phyloP scores from a whole-genome alignment of 768 basidiomycete genomes.

The Holtermannia corniformis region DNA sequence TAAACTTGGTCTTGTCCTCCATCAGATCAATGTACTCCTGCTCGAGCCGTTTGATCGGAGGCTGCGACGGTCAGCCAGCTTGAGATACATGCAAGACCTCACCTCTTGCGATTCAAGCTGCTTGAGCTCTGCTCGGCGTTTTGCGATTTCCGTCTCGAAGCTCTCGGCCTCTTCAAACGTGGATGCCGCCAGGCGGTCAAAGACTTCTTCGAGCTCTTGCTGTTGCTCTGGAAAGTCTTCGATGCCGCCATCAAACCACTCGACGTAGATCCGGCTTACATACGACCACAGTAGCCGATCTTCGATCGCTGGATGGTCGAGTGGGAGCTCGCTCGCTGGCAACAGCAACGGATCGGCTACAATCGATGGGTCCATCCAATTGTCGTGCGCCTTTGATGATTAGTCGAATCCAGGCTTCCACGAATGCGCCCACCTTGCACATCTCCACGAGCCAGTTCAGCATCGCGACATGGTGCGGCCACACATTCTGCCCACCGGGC shows the following conservation, averaged over 20 bases:
- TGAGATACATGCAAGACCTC: slow-evolving; percentile 2
- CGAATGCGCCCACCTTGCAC: slow-evolving; percentile 53
- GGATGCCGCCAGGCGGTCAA: slow-evolving; percentile 42
- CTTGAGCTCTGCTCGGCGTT: slow-evolving; percentile 17
- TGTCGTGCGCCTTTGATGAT: slow-evolving; percentile 24
- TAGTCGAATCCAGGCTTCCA: not conserved
- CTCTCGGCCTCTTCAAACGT: slow-evolving; percentile 19
- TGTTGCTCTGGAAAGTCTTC: slow-evolving; percentile 67
- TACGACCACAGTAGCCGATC: slow-evolving; percentile 33
- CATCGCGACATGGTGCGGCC: slow-evolving; percentile 78
- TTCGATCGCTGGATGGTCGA: slow-evolving; percentile 31
- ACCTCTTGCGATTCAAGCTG: slow-evolving; percentile 36
- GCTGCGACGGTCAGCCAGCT: slow-evolving; percentile 11
- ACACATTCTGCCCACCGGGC: slow-evolving; percentile 82
- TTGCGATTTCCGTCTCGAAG: slow-evolving; percentile 19
- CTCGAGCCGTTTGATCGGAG: slow-evolving; percentile 37
- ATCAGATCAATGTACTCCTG: slow-evolving; percentile 52
- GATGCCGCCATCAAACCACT: slow-evolving; percentile 32
- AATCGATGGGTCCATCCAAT: slow-evolving; percentile 35
- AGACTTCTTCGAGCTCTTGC: slow-evolving; percentile 44
- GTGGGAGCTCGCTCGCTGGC: slow-evolving; percentile 21
- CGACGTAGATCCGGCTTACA: slow-evolving; percentile 21
- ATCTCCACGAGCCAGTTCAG: slow-evolving; percentile 86
- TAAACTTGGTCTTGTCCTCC: slow-evolving; percentile 48
- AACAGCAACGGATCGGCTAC: slow-evolving; percentile 36